Evolutionary conservation across 495 filamentous ascomycete genomes (phyloP), one percentile per base, ranked within the genome.

Genomic region (Sordaria brevicollis): DNA sequence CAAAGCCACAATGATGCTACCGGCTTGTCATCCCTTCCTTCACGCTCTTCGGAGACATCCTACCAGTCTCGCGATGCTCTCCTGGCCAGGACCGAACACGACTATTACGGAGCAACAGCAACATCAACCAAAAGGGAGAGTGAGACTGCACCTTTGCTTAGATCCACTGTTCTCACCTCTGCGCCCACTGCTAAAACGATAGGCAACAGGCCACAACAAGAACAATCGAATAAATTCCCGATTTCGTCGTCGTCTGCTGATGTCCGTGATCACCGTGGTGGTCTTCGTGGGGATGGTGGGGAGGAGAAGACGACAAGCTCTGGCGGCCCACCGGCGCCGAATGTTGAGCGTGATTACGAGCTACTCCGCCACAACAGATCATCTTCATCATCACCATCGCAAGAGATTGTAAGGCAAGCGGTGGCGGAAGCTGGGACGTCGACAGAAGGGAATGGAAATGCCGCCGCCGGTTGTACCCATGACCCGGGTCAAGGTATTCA

Each of bases 401-500:
- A 31, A 62, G 25, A 62, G 13, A 62, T 62, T 62, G 25, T 62
- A 62, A 62, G 25, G 6, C 49, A 31, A 62, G 49, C 0, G n/a
- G n/a, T n/a, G n/a, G n/a, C n/a, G n/a, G n/a, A n/a, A 31, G 25
- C 15, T 29, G 25, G 25, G 49, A 15, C 25, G 2, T 17, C 13
- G 25, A 13, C 15, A 62, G 25, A 62, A n/a, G n/a, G n/a, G n/a
- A n/a, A n/a, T n/a, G 25, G 49, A 33, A 62, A 33, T n/a, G n/a
- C n/a, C n/a, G n/a, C n/a, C n/a, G n/a, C 49, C 8, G 11, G 25
- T 62, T 62, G 49, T 31, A 21, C 29, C 49, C 49, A 62, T 31
- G 25, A 66, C 29, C 49, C 49, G 33, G 25, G 25, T 31, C 25
- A 25, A 31, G 79, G 78, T 29, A 79, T 84, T n/a, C 72, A 79